phyloP scores from a whole-genome alignment of 192 early-diverging fungal species.

The Coemansia sp. region DNA sequence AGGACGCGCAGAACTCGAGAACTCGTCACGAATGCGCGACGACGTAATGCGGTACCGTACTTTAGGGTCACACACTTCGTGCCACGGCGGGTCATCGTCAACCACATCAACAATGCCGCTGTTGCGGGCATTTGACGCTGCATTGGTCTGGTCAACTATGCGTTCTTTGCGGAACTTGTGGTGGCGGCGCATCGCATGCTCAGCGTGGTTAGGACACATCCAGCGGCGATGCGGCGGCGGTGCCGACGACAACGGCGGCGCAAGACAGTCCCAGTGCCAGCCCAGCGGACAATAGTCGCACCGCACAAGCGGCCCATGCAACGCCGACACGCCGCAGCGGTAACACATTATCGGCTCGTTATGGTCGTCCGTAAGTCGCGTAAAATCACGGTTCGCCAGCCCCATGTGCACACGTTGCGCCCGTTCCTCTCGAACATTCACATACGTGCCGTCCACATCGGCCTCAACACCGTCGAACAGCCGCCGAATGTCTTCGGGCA shows the following conservation, averaged over 20 bases:
- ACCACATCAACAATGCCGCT: slow-evolving; percentile 43
- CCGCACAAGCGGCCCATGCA: slow-evolving; percentile 39
- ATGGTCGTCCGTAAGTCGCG: slow-evolving; percentile 45
- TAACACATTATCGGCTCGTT: slow-evolving; percentile 46
- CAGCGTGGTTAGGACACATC: slow-evolving; percentile 56
- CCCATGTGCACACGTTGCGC: slow-evolving; percentile 26
- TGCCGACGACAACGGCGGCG: slow-evolving; percentile 44
- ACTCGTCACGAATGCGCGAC: slow-evolving; percentile 33
- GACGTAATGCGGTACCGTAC: slow-evolving; percentile 38
- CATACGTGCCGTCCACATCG: slow-evolving; percentile 37
- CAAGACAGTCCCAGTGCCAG: slow-evolving; percentile 57
- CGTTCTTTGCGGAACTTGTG: slow-evolving; percentile 51
- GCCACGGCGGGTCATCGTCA: slow-evolving; percentile 47
- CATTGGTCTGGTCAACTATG: slow-evolving; percentile 39
- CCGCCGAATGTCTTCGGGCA: slow-evolving; percentile 52
- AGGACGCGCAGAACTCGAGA: slow-evolving; percentile 16
- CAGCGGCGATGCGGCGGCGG: slow-evolving; percentile 42
- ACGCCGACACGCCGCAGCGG: slow-evolving; percentile 43
- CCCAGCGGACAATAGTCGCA: slow-evolving; percentile 53
- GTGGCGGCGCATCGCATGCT: slow-evolving; percentile 40
- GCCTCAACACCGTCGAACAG: slow-evolving; percentile 50
- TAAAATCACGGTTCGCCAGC: slow-evolving; percentile 34
- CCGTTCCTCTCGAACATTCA: slow-evolving; percentile 40
- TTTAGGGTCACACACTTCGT: slow-evolving; percentile 49
- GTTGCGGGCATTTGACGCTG: slow-evolving; percentile 33